phyloP scores from a whole-genome alignment of 805 yeast species.

The Candida saitoana region DNA sequence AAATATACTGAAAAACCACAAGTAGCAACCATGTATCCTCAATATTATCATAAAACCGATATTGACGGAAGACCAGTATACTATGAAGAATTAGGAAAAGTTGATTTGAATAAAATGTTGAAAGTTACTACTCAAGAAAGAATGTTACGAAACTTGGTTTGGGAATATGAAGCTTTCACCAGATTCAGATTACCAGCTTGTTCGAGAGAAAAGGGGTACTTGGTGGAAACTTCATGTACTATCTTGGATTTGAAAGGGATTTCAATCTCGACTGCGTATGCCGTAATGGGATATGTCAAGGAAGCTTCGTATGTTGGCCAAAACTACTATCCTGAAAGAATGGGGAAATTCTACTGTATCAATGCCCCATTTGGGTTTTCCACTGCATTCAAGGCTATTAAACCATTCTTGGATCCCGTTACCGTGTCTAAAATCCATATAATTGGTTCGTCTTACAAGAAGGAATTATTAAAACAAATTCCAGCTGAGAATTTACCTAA shows the following conservation, averaged over 20 bases:
- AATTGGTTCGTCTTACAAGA: conserved; percentile 70
- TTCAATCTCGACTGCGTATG: conserved; percentile 76
- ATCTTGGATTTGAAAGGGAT: conserved; percentile 94
- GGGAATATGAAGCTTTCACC: conserved; percentile 95
- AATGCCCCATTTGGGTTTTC: conserved; percentile 98
- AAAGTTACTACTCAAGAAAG: conserved; percentile 92
- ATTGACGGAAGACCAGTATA: conserved; percentile 96
- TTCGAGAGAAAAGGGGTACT: conserved; percentile 70
- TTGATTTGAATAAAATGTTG: conserved; percentile 85
- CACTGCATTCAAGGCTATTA: conserved; percentile 85
- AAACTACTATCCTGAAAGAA: conserved; percentile 96
- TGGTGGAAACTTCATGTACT: conserved; percentile 95
- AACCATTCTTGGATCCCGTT: conserved; percentile 94
- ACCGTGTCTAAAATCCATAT: conserved; percentile 94
- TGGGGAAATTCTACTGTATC: conserved; percentile 95
- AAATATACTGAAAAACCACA: conserved; percentile 88
- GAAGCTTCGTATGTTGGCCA: conserved; percentile 95
- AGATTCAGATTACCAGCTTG: conserved; percentile 88
- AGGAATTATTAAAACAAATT: conserved; percentile 84
- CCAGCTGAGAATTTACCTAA: conserved; percentile 89
- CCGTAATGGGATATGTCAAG: conserved; percentile 80
- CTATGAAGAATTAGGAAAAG: conserved; percentile 88
- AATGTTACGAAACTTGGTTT: conserved; percentile 90
- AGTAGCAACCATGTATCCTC: conserved; percentile 89
- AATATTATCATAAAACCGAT: conserved; percentile 95